Evolutionary conservation across 164 flowering plant species (phyloP), one percentile per base, ranked within the genome.

Genomic region (Santalum album): DNA sequence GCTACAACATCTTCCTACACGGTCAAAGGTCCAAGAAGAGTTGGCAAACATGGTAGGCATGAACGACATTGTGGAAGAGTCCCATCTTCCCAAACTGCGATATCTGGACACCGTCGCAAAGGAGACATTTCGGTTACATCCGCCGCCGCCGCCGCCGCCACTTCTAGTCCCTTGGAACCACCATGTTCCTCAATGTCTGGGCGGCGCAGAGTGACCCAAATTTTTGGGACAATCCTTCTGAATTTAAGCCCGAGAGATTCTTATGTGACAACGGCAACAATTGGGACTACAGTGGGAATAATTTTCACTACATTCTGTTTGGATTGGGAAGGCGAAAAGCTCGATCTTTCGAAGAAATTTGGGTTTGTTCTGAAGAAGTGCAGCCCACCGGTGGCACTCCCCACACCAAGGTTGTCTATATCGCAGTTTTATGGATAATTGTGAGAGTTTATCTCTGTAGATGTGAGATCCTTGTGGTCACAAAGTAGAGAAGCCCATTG

Each of bases 181-280:
- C 78, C 25, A 67, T 84, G 17, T 80, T 79, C 47, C 39, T 86
- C 23, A 86, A 83, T 53, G 86, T 66, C 1, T 86, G 85, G 87
- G 84, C 88, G 0, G 77, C 82, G 3, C 92, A 83, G 1, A 62
- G 87, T 26, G 89, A 83, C 63, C 85, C 87, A 18, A 58, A 67
- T 0, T 36, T 71, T 7, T 84, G 91, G 91, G 74, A 66, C 2
- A 51, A 78, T 23, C 88, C 92, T 0, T 16, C 44, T 24, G 75
- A 72, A 54, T 85, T 85, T 56, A 25, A 63, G 2, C 88, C 92
- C 0, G 83, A 78, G 26, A 72, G 95, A 66, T 86, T 86, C 46
- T 42, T 69, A 53, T 26, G 56, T 14, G 50, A 55, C 9, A 9
- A 29, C 4, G 34, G 34, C 34, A n/a, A n/a, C 0, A 66, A 57